Base-by-base conservation (phyloP, 179 eudicot genomes). In the Sideroxylon spinosum region DNA sequence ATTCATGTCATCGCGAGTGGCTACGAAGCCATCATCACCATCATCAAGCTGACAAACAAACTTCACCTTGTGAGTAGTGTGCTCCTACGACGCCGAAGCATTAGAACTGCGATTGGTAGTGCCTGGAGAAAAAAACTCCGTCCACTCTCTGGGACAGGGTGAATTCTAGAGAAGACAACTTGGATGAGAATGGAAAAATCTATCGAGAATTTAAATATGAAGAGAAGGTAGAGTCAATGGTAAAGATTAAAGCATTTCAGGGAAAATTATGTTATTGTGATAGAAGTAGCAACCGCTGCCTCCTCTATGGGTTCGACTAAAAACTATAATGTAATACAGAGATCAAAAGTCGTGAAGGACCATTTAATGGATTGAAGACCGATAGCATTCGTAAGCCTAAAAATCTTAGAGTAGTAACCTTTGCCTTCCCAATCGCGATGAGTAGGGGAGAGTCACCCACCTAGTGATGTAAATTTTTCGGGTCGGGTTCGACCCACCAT, bases 51-150 rank as follows among this genome's bases (percentile, higher is more conserved):
- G 13, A 63, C 29, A 11, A 63, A 74, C 70, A 52, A 50, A 65
- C 25, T 48, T 79, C 76, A 19, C 63, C 59, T 6, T 20, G 16
- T 32, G 75, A 52, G 46, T 59, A 52, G 59, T 46, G 64, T 10
- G 81, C 81, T 0, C 78, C 79, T 11, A 23, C n/a, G 32, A 65
- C 80, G 25, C 79, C 81, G 6, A 78, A 64, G 52, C 32, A 74
- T 67, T 26, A 50, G 23, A 66, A 57, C 53, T 73, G 78, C n/a
- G 62, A 46, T 12, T 19, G 62, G 48, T 12, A 22, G 16, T 17
- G 17, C 11, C 61, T 8, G 50, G 6, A 28, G 26, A 20, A 23
- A 10, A 19, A 28, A 50, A 14, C 17, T 61, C 62, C 26, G 46
- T 70, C 48, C 57, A 25, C 20, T n/a, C 52, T 17, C 4, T 19